A percentile compares a stretch with the other conserved stretches of the same genome.
These are phyloP conservation scores for Penicillium digitatum DNA, from an alignment of 2,329 filamentous ascomycete species.

Conservation along the genomic window DNA sequence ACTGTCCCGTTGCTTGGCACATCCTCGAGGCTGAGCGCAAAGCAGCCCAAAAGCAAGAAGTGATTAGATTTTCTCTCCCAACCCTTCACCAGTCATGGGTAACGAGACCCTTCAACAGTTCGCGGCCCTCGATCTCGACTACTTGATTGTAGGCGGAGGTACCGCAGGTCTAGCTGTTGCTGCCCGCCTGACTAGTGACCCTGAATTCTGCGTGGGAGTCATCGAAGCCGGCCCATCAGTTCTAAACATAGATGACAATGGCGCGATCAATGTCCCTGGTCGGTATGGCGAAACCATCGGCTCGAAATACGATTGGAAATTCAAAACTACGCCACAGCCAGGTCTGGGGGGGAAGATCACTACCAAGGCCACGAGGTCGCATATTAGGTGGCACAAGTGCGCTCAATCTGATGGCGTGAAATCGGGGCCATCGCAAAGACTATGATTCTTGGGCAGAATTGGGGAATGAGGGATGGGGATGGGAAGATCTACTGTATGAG, in stretches of 20 bases:
- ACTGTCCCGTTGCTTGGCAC: neutral
- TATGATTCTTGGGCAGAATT: constrained; percentile 33
- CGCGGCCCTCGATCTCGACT: constrained; percentile 5
- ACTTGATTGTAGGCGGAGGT: constrained; percentile 50
- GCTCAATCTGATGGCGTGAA: constrained; percentile 32
- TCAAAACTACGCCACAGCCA: constrained; percentile 29
- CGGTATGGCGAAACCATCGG: constrained; percentile 12
- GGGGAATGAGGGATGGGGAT: constrained; percentile 31
- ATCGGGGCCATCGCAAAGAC: constrained; percentile 24
- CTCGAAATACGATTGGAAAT: constrained; percentile 34
- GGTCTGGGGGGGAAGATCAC: constrained; percentile 9
- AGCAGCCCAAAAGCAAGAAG: neutral
- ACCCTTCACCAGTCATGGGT: neutral
- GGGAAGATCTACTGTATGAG: constrained; percentile 22
- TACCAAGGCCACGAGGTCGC: constrained; percentile 26
- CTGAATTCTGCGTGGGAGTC: constrained; percentile 42
- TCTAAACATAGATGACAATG: constrained; percentile 21
- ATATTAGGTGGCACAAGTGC: constrained; percentile 32
- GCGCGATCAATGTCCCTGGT: constrained; percentile 25
- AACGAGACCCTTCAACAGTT: neutral
- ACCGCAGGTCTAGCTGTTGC: constrained; percentile 50
- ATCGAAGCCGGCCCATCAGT: constrained; percentile 44
- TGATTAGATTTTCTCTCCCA: neutral
- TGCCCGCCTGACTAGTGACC: constrained; percentile 36
- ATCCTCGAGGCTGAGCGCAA: neutral